These are phyloP conservation scores for Sporothrix phasma DNA, from an alignment of 2,329 filamentous ascomycete species.

Conservation along the genomic window DNA sequence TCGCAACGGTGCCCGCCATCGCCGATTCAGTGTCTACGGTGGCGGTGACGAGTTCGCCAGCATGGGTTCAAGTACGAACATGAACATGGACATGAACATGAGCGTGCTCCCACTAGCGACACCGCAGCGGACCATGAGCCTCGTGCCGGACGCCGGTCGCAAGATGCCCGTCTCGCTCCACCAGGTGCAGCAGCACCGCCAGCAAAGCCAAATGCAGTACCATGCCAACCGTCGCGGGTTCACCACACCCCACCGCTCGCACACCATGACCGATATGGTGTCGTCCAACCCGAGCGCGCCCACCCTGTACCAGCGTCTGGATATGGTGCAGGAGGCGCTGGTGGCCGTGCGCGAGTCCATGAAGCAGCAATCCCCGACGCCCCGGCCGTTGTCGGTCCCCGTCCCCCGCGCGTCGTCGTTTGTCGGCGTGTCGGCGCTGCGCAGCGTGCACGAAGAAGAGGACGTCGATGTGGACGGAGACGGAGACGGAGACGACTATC, in stretches of 20 bases:
- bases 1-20: conserved; percentile 11
- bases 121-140: background rate
- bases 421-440: conserved; percentile 6
- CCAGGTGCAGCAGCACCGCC: background rate
- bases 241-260: background rate
- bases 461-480: background rate
- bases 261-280: background rate
- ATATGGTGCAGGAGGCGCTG: conserved; percentile 14
- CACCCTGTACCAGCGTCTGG: conserved; percentile 1
- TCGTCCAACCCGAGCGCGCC: background rate
- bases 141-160: background rate
- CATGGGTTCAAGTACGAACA: no score
- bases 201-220: background rate
- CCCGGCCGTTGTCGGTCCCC: background rate
- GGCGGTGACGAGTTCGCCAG: conserved; percentile 16
- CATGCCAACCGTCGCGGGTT: background rate
- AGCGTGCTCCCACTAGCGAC: background rate
- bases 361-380: background rate
- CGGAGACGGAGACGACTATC: no score
- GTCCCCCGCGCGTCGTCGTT: conserved; percentile 11
- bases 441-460: conserved; percentile 14
- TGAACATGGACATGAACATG: no score
- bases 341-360: conserved; percentile 10
- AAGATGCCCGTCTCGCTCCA: background rate
- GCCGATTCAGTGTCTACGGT: conserved; percentile 18